Base-by-base conservation (phyloP, 768 basidiomycete species). In the Lentinula sp. region DNA sequence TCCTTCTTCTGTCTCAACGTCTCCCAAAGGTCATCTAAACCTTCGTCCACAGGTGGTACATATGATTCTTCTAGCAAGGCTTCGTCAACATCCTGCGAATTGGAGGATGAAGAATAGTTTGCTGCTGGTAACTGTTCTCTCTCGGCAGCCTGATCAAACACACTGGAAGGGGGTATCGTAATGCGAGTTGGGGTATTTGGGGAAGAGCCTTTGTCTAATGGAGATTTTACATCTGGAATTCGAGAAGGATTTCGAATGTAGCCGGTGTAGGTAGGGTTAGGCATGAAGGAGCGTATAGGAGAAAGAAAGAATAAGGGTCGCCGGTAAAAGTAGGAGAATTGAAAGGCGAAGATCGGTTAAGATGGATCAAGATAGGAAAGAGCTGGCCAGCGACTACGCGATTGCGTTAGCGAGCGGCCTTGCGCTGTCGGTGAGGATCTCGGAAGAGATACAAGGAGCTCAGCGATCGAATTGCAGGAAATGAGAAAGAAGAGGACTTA, bases 1-100 rank as follows among this genome's bases (percentile, higher is more conserved):
- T 83, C 84, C 71, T 90, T 90, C 72, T 81, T 77, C 69, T 81
- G 79, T 49, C 87, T 81, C 57, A 90, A 79, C 59, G 81, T 78
- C 61, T 74, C 80, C 88, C 88, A 90, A n/a, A 90, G 71, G 20
- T 81, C 74, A 66, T 87, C 81, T 63, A 90, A 73, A 13, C 78
- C 74, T 33, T 73, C 67, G 54, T 79, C 78, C 32, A 71, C 70
- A 16, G 77, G 76, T 20, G 77, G 78, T 57, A 76, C 76, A 32
- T 65, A 67, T 39, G 71, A 73, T 58, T 78, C 77, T 63, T 80
- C 78, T 64, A 81, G 72, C 48, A 76, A 72, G 18, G 76, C 77
- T 28, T 74, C 77, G 35, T 57, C 63, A 8, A 54, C 35, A 52
- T 54, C 60, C 20, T 61, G 74, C 74, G 64, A 59, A 15, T 59